phyloP scores from a whole-genome alignment of 768 basidiomycete species.

The Trametes punicea region DNA sequence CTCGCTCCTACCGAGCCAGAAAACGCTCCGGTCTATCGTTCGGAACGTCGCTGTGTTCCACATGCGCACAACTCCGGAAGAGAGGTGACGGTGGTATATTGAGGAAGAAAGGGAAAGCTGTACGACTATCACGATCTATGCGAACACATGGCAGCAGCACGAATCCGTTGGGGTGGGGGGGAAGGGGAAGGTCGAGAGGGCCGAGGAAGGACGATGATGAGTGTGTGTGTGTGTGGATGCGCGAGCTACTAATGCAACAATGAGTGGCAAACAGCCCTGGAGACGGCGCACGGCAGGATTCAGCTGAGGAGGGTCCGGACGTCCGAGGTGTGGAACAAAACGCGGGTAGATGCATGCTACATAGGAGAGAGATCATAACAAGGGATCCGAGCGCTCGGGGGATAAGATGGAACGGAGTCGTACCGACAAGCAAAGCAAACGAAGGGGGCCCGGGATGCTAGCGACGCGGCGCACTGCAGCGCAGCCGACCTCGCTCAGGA shows the following conservation, averaged over 20 bases:
- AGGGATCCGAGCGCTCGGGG: neutral
- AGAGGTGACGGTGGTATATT: conserved; percentile 9
- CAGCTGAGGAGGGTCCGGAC: neutral
- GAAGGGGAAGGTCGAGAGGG: neutral
- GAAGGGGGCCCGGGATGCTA: neutral
- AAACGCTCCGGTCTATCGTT: neutral
- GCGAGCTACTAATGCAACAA: conserved; percentile 20
- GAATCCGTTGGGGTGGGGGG: neutral
- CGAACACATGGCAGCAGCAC: conserved; percentile 1
- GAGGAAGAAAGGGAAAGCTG: neutral
- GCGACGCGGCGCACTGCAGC: neutral
- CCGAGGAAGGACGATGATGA: neutral
- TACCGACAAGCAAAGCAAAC: neutral
- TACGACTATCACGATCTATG: conserved; percentile 12
- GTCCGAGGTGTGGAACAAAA: neutral
- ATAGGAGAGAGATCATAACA: conserved; percentile 13
- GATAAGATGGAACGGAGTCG: neutral
- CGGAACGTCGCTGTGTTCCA: neutral
- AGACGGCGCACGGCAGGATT: neutral
- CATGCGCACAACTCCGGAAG: neutral
- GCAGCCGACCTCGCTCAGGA: neutral
- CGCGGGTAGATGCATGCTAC: conserved; percentile 18
- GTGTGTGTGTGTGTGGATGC: neutral
- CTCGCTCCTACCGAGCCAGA: no score
- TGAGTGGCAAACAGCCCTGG: neutral